phyloP scores from a whole-genome alignment of 2,329 filamentous ascomycete species.

The Ascochyta fabae region DNA sequence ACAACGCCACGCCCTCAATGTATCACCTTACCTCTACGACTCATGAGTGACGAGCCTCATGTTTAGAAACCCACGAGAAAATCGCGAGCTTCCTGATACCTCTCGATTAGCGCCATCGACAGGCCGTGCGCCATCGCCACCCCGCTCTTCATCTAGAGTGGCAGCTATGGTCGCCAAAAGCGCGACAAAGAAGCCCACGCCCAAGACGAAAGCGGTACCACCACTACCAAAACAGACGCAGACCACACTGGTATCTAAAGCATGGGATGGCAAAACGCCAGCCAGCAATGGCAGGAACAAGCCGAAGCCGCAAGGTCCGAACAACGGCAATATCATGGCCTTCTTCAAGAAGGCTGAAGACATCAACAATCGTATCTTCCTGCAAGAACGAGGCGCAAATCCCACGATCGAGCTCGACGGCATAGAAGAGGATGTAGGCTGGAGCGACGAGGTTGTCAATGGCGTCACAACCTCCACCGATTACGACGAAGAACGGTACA shows the following conservation, averaged over 20 bases:
- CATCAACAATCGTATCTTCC: slow-evolving; percentile 47
- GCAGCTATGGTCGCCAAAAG: slow-evolving; percentile 34
- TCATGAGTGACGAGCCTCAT: slow-evolving; percentile 41
- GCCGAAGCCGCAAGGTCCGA: slow-evolving; percentile 47
- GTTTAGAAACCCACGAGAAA: slow-evolving; percentile 63
- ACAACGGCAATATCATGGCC: slow-evolving; percentile 60
- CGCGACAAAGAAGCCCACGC: slow-evolving; percentile 27
- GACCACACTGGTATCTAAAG: slow-evolving; percentile 42
- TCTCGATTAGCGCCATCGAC: slow-evolving; percentile 53
- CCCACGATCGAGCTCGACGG: slow-evolving; percentile 28
- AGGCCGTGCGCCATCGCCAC: slow-evolving; percentile 62
- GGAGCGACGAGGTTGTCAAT: slow-evolving; percentile 37
- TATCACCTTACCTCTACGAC: neutral
- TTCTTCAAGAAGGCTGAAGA: slow-evolving; percentile 62
- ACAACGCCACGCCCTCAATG: neutral
- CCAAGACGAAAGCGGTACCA: slow-evolving; percentile 22
- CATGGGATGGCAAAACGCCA: slow-evolving; percentile 41
- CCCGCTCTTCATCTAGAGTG: slow-evolving; percentile 31
- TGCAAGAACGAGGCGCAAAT: slow-evolving; percentile 40
- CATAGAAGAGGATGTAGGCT: slow-evolving; percentile 37
- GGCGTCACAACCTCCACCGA: slow-evolving; percentile 27
- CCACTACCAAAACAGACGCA: slow-evolving; percentile 38
- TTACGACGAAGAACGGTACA: slow-evolving; percentile 44
- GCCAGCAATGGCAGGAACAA: slow-evolving; percentile 44
- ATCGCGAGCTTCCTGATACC: slow-evolving; percentile 43